phyloP scores from a whole-genome alignment of 352 stramenopile genomes.

The Globisporangium nagaii region DNA sequence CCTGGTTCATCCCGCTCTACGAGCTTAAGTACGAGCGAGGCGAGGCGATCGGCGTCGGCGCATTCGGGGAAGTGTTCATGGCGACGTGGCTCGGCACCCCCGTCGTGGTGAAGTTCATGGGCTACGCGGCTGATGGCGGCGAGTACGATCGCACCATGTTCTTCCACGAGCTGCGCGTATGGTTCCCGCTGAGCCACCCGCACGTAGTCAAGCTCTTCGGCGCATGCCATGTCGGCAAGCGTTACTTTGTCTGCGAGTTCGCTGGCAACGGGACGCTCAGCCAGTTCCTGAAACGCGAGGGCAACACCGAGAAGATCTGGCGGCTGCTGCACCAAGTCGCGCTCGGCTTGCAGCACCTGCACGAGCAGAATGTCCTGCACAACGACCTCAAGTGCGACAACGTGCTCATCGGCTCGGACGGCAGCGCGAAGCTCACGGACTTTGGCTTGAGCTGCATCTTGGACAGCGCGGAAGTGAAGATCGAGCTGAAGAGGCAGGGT shows the following conservation, averaged over 20 bases:
- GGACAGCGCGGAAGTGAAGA: background rate
- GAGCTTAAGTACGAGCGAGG: background rate
- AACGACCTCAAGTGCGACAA: conserved; percentile 11
- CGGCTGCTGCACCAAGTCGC: conserved; percentile 8
- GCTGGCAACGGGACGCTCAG: background rate
- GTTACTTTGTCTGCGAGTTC: conserved; percentile 12
- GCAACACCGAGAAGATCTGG: background rate
- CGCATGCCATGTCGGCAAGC: conserved; percentile 13
- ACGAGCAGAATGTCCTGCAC: conserved; percentile 1
- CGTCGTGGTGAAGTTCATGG: conserved; percentile 15
- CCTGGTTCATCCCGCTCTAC: conserved; percentile 6
- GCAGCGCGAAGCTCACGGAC: conserved; percentile 14
- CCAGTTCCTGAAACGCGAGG: background rate
- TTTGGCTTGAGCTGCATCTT: conserved; percentile 20
- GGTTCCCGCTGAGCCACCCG: conserved; percentile 15
- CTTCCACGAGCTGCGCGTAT: conserved; percentile 12
- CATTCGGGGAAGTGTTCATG: conserved; percentile 4
- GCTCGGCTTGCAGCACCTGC: conserved; percentile 29
- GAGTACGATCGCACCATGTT: background rate
- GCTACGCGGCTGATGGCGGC: background rate
- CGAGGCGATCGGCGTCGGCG: background rate
- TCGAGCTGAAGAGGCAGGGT: background rate
- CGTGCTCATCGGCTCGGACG: conserved; percentile 32
- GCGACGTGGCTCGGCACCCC: background rate
- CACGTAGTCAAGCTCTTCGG: conserved; percentile 18